Evolutionary conservation across 2,329 filamentous ascomycete species (phyloP), one percentile per base, ranked within the genome.

Genomic region (Cordyceps cicadae): DNA sequence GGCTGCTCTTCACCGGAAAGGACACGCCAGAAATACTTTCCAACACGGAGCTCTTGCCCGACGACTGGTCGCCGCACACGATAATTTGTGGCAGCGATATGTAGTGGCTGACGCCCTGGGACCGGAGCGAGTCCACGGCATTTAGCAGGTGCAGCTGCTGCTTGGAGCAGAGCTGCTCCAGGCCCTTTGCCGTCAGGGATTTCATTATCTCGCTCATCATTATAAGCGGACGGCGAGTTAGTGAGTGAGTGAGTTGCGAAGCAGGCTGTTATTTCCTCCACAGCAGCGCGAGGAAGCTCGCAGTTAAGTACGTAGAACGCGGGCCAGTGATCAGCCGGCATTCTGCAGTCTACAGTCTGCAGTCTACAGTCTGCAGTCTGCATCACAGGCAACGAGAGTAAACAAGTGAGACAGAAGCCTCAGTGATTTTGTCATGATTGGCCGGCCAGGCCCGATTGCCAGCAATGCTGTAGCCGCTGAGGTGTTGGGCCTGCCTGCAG

Each of bases 41-140:
- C 0, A 87, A 72, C 0, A 84, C 79, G 0, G 81, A 83, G 50
- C 78, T 83, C 65, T 86, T 86, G 1, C 81, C 82, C 2, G 77
- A 75, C 0, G 78, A 80, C 64, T 83, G 80, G 58, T 83, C 77
- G 6, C 83, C 81, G 57, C 76, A 81, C n/a, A 83, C 79, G 3
- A 83, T 75, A n/a, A 81, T 65, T 59, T 80, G 76, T 1, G 78
- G 79, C 0, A 80, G 66, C 12, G 72, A 70, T 17, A 76, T 64
- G 29, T 71, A 72, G 7, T 70, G 68, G 34, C 69, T 70, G 48
- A 76, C 64, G 1, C 73, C 72, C 17, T 70, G 67, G 3, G 71
- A 68, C 14, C 73, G 69, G 0, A 77, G 69, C 1, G 64, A 68
- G 48, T 76, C 72, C 24, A 76, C 69, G 11, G 70, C 67, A 14